These are phyloP conservation scores for Suillus sp. DNA, from an alignment of 768 basidiomycete genomes.

Conservation along the genomic window DNA sequence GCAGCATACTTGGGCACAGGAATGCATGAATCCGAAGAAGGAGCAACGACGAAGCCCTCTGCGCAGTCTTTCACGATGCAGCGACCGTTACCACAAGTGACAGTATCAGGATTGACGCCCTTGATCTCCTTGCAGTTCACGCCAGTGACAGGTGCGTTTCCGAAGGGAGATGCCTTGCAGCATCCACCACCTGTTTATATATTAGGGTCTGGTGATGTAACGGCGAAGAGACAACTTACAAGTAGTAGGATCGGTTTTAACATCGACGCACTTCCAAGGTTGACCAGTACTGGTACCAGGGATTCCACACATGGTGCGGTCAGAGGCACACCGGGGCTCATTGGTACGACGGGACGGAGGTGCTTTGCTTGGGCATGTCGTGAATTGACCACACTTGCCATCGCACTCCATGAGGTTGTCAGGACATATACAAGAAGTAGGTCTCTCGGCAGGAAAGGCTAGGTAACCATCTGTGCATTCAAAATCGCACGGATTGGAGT, in stretches of 20 bases:
- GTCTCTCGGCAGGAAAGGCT: constrained; percentile 20
- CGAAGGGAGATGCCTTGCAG: constrained; percentile 25
- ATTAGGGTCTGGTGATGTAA: constrained; percentile 3
- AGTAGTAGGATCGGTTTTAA: constrained; percentile 25
- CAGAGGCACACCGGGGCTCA: constrained; percentile 24
- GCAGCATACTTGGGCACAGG: not conserved
- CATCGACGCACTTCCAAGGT: constrained; percentile 36
- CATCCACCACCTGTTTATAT: constrained; percentile 38
- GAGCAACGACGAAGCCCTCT: constrained; percentile 20
- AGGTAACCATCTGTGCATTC: constrained; percentile 31
- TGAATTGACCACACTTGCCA: constrained; percentile 33
- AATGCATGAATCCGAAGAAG: constrained; percentile 20
- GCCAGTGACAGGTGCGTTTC: constrained; percentile 20
- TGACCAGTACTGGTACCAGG: constrained; percentile 17
- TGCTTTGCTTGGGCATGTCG: constrained; percentile 21
- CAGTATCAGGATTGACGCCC: constrained; percentile 24
- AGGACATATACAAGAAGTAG: constrained; percentile 32
- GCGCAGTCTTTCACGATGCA: constrained; percentile 34
- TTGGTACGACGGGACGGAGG: constrained; percentile 23
- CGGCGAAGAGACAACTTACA: constrained; percentile 29
- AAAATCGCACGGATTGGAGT: constrained; percentile 31
- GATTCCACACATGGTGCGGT: constrained; percentile 31
- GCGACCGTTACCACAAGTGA: constrained; percentile 27
- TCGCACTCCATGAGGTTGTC: constrained; percentile 30
- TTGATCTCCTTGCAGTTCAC: constrained; percentile 37